Conservation (phyloP, 2,329 filamentous ascomycete species). For the Ophiocordyceps polyrhachis-furcata region DNA sequence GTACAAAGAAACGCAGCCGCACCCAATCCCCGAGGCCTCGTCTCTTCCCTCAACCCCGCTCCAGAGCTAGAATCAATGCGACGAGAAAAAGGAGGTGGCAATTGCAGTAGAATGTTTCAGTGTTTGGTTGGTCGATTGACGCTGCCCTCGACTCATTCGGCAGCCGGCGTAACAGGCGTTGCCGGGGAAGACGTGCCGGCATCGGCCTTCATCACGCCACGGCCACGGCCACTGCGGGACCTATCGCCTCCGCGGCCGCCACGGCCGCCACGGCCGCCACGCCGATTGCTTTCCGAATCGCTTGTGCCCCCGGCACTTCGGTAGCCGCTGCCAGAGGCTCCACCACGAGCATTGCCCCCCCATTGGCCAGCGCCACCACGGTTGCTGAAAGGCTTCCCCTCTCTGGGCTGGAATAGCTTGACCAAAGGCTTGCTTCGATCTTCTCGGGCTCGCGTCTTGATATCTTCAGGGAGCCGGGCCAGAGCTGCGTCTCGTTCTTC, state of each 20-base stretch:
- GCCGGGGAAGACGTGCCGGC: constrained; percentile 35
- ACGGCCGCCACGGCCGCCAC: constrained; percentile 35
- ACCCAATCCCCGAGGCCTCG: constrained; percentile 2
- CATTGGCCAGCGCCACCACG: constrained; percentile 50
- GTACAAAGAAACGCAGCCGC: constrained; percentile 8
- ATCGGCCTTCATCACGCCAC: constrained; percentile 40
- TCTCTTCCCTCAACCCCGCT: constrained; percentile 5
- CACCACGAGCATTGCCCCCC: constrained; percentile 47
- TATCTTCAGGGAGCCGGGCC: constrained; percentile 52
- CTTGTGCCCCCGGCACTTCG: constrained; percentile 66
- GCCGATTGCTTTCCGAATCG: constrained; percentile 40
- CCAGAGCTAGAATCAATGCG: constrained; percentile 6
- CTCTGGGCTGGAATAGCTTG: constrained; percentile 62
- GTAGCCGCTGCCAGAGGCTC: constrained; percentile 50
- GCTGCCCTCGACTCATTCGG: constrained; percentile 9
- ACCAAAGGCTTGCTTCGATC: constrained; percentile 65
- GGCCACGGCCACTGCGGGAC: constrained; percentile 35
- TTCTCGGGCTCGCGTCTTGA: constrained; percentile 53
- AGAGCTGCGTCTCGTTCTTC: constrained; percentile 72
- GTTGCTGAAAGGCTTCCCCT: constrained; percentile 31
- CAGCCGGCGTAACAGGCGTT: constrained; percentile 28
- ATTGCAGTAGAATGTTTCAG: neutral
- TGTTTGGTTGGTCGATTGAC: neutral
- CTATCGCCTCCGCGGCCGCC: constrained; percentile 40
- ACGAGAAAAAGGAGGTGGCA: constrained; percentile 2